phyloP scores from a whole-genome alignment of 192 early-diverging fungal genomes.

The Entomortierella lignicola region DNA sequence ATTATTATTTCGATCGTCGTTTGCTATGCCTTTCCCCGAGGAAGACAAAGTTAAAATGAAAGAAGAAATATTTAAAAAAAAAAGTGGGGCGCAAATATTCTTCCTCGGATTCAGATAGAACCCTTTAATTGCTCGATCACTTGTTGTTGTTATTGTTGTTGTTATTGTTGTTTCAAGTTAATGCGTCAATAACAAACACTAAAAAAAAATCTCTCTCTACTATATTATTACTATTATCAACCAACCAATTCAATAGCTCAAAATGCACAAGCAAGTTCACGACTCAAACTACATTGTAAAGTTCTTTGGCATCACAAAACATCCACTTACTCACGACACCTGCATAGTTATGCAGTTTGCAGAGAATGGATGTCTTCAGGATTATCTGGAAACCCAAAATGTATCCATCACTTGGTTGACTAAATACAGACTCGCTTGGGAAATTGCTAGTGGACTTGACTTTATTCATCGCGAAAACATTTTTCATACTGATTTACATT shows the following conservation, averaged over 20 bases:
- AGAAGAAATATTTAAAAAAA: background rate
- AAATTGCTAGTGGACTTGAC: conserved; percentile 53
- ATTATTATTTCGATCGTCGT: background rate
- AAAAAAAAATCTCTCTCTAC: too few species aligned
- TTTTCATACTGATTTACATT: conserved; percentile 53
- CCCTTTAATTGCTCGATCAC: too few species aligned
- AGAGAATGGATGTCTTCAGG: conserved; percentile 53
- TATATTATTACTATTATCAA: too few species aligned
- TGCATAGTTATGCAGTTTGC: conserved; percentile 58
- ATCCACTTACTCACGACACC: conserved; percentile 51
- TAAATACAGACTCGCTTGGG: conserved; percentile 52
- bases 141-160: too few species aligned
- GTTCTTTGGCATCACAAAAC: conserved; percentile 57
- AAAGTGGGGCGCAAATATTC: too few species aligned
- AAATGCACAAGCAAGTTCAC: conserved; percentile 56
- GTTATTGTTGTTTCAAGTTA: too few species aligned
- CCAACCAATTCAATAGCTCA: conserved; percentile 31
- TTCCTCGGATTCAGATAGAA: too few species aligned
- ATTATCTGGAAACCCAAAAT: conserved; percentile 53
- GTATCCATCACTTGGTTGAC: conserved; percentile 48
- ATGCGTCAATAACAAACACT: too few species aligned
- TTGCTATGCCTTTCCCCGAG: background rate
- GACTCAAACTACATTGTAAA: conserved; percentile 58
- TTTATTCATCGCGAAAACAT: conserved; percentile 55
- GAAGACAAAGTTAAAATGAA: conserved; percentile 6